Conservation (phyloP, 768 basidiomycete genomes). For the Ramaria sp. region DNA sequence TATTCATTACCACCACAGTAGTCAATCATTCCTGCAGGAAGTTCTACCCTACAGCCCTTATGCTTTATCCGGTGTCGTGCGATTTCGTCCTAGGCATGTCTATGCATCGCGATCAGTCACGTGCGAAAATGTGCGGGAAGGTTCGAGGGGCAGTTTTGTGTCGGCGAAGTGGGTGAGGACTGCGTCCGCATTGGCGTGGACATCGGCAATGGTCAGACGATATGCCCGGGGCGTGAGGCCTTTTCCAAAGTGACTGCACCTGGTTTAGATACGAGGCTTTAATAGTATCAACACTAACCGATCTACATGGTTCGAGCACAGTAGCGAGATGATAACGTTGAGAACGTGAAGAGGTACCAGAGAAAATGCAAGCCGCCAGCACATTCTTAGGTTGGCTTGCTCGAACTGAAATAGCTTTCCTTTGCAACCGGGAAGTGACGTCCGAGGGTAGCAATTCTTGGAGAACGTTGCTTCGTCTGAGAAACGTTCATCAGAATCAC, state of each 20-base stretch:
- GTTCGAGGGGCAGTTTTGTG: background rate
- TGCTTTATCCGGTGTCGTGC: background rate
- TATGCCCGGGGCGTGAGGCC: slow-evolving; percentile 52
- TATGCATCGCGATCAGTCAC: background rate
- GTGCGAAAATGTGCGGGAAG: background rate
- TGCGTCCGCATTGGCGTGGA: slow-evolving; percentile 18
- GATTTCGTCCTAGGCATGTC: background rate
- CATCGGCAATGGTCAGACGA: slow-evolving; percentile 39
- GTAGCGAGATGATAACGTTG: slow-evolving; percentile 45
- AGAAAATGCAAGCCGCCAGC: slow-evolving; percentile 44
- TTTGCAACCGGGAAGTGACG: slow-evolving; percentile 59
- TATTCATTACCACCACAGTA: background rate
- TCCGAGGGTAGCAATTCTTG: slow-evolving; percentile 47
- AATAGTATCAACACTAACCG: slow-evolving; percentile 10
- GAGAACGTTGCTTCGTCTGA: slow-evolving; percentile 45
- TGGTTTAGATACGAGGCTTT: slow-evolving; percentile 12
- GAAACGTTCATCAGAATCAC: background rate
- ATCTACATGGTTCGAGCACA: slow-evolving; percentile 60
- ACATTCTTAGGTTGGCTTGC: slow-evolving; percentile 28
- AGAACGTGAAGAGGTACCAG: slow-evolving; percentile 48
- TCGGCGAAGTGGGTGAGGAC: slow-evolving; percentile 1
- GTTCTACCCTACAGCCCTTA: background rate
- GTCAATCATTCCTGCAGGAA: background rate
- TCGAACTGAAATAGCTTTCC: slow-evolving; percentile 46
- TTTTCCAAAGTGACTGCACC: slow-evolving; percentile 39